Evolutionary conservation across 2,329 filamentous ascomycete species (phyloP), one percentile per base, ranked within the genome.

Genomic region (Neocucurbitaria cava): DNA sequence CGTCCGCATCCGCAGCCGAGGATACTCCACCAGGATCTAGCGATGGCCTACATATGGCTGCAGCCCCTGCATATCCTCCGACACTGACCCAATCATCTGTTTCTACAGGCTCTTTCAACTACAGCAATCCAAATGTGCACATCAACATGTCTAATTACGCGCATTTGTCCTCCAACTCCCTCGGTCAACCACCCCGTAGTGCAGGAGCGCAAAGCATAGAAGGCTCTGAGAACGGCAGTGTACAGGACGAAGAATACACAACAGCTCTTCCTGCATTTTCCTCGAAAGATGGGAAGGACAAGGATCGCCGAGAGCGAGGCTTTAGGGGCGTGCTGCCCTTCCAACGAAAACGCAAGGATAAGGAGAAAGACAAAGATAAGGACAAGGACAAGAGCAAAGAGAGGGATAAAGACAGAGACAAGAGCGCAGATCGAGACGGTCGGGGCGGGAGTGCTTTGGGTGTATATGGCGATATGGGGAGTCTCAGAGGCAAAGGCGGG

Each of bases 291-390:
- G 54, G 52, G 17, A 74, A 74, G 39, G 69, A 74, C 20, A 73
- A 71, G 38, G 75, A 76, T 49, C 70, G 69, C n/a, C 75, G 68
- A 35, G 70, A 77, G 55, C 72, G 77, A 33, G 71, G 77, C 5
- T 64, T 79, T 44, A 69, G 75, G 8, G 72, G 71, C 5, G 71
- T 79, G 5, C 56, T 76, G 7, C 72, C 71, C 1, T 75, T 75
- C 52, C 65, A 70, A 54, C 70, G 72, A 5, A 75, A 73, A 55
- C 69, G 72, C 26, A 75, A 73, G 40, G 66, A 69, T 33, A 67
- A 65, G 43, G 66, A 69, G 9, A 63, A 62, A 8, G 66, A 67
- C 3, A 68, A 67, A 41, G 66, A 70, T 1, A 56, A 59, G 28
- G 58, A 58, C 0, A 59, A 62, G 8, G 49, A 61, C 3, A 66